Conservation (phyloP, 106 monocot species). For the Apostasia shenzhenica region DNA sequence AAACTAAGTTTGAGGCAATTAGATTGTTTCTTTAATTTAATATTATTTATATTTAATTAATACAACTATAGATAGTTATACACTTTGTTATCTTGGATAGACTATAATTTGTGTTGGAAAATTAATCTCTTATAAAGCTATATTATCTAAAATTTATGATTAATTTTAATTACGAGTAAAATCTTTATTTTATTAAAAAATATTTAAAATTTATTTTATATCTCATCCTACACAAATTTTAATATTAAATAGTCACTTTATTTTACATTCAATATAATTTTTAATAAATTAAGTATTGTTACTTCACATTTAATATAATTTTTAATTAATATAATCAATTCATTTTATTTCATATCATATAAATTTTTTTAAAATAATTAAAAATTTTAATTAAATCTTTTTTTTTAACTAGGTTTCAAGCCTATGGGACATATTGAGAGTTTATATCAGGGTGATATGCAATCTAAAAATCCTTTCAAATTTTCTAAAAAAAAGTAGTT, state of each 20-base stretch:
- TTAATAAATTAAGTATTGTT: neutral
- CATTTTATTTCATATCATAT: no score
- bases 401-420: no score
- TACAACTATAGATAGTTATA: slow-evolving; percentile 11
- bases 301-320: neutral
- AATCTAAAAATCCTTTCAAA: no score
- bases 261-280: no score
- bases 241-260: neutral
- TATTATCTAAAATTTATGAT: neutral
- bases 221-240: neutral
- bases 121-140: neutral
- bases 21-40: no score
- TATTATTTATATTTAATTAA: neutral
- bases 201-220: neutral
- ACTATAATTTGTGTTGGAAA: neutral
- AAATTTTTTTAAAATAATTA: no score
- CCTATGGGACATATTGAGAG: no score
- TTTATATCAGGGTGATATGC: no score
- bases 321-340: neutral
- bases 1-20: no score
- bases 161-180: neutral
- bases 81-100: slow-evolving; percentile 20
- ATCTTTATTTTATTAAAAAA: neutral
- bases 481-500: no score
- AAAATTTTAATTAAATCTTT: no score